A percentile compares a stretch with the other conserved stretches of the same genome.
Evolutionary conservation across 192 early-diverging fungal species (phyloP).

Genomic region (Diversispora epigaea): DNA sequence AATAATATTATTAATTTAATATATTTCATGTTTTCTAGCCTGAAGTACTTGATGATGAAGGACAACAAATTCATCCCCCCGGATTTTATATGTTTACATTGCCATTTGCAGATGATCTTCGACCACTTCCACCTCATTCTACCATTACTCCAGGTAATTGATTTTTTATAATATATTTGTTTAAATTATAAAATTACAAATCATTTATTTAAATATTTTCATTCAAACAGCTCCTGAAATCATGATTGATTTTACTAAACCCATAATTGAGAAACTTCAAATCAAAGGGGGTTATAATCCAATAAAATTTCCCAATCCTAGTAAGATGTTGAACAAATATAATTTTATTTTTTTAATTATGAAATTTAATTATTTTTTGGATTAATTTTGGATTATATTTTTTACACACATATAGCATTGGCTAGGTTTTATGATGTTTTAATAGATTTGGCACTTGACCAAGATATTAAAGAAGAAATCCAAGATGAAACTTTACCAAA

Average conservation of each 20-base stretch:
- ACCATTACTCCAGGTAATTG: conserved; percentile 31
- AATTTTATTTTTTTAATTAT: not conserved
- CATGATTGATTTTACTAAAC: conserved; percentile 38
- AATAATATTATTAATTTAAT: not conserved
- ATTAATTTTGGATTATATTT: not conserved
- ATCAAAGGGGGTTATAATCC: conserved; percentile 46
- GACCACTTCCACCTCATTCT: conserved; percentile 42
- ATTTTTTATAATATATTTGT: not conserved
- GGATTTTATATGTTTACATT: conserved; percentile 68
- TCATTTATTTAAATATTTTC: not conserved
- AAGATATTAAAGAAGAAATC: conserved; percentile 41
- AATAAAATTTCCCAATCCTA: conserved; percentile 45
- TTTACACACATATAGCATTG: conserved; percentile 39
- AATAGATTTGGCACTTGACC: conserved; percentile 43
- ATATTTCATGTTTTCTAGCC: conserved; percentile 32
- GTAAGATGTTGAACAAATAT: conserved; percentile 17
- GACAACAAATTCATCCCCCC: conserved; percentile 51
- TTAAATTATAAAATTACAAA: not conserved
- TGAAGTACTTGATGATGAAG: conserved; percentile 51
- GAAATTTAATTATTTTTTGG: not conserved
- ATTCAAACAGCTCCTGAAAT: conserved; percentile 37
- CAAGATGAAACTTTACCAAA: conserved; percentile 31
- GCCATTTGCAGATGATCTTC: conserved; percentile 78
- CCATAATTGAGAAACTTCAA: conserved; percentile 39
- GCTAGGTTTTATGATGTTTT: conserved; percentile 44